Percentiles rank a stretch among this genome's conserved stretches.
These are phyloP conservation scores for Phycomyces nitens DNA, from an alignment of 192 early-diverging fungal genomes.

Conservation along the genomic window DNA sequence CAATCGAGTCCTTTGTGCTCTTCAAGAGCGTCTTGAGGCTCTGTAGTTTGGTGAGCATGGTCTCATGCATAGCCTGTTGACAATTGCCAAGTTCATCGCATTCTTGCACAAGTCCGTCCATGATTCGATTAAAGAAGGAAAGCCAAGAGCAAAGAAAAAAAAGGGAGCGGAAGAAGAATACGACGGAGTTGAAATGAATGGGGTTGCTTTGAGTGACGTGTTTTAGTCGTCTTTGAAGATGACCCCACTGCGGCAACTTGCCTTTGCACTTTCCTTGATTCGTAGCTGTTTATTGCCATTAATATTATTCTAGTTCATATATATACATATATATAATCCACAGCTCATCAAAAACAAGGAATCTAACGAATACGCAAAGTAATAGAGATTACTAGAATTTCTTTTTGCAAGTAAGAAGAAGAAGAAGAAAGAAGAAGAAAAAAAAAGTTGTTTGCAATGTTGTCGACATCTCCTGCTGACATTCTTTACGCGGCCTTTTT, in stretches of 20 bases:
- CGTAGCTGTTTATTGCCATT: neutral
- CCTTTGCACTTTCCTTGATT: too few species aligned
- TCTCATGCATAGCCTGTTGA: constrained; percentile 1
- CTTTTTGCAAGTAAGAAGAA: neutral
- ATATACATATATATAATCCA: too few species aligned
- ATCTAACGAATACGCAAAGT: neutral
- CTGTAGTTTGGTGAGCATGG: neutral
- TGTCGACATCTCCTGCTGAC: neutral
- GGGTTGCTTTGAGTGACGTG: neutral
- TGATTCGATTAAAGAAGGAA: neutral
- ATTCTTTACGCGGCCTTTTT: neutral
- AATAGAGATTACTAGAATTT: neutral
- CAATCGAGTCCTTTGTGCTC: neutral
- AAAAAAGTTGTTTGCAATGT: neutral
- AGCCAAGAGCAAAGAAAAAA: neutral
- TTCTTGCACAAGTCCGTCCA: constrained; percentile 3
- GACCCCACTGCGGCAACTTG: neutral
- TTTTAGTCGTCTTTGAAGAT: neutral
- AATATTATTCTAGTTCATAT: neutral
- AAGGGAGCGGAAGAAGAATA: neutral
- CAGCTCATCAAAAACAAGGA: neutral
- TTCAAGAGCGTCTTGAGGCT: neutral
- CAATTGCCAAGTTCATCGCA: constrained; percentile 5
- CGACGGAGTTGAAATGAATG: neutral
- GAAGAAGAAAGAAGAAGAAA: constrained; percentile 4